Conservation (phyloP, 768 basidiomycete genomes). For the Mycena polygramma region DNA sequence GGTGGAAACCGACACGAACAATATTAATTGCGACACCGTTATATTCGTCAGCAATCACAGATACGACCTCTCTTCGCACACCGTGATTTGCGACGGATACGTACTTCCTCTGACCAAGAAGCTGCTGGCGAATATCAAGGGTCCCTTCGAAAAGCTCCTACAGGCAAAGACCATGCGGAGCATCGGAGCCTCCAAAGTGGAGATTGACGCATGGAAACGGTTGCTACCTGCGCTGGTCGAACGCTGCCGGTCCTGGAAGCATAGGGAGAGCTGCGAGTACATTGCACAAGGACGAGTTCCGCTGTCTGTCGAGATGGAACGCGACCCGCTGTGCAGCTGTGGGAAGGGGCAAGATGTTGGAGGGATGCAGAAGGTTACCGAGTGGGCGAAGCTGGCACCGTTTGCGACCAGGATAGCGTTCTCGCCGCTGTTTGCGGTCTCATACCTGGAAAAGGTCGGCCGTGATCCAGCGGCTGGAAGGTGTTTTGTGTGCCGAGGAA, state of each 20-base stretch:
- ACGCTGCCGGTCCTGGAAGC: conserved; percentile 67
- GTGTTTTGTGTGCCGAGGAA: conserved; percentile 47
- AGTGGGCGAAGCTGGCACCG: conserved; percentile 57
- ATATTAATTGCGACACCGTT: conserved; percentile 53
- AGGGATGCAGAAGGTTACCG: conserved; percentile 45
- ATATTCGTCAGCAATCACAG: conserved; percentile 62
- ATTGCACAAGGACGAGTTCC: conserved; percentile 49
- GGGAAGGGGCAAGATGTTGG: conserved; percentile 63
- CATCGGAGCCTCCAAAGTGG: conserved; percentile 46
- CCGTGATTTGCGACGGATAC: conserved; percentile 65
- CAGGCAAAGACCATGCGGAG: conserved; percentile 19
- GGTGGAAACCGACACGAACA: conserved; percentile 36
- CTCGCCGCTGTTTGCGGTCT: conserved; percentile 60
- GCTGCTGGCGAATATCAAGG: conserved; percentile 37
- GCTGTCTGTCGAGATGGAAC: conserved; percentile 50
- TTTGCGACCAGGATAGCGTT: conserved; percentile 65
- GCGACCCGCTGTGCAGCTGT: conserved; percentile 65
- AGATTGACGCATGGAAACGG: conserved; percentile 62
- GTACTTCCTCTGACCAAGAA: conserved; percentile 52
- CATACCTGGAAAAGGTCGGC: conserved; percentile 56
- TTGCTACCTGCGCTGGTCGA: conserved; percentile 65
- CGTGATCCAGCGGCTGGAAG: conserved; percentile 37
- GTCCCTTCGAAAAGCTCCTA: conserved; percentile 25
- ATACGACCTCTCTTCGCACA: conserved; percentile 63
- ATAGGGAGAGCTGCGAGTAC: conserved; percentile 64